Evolutionary conservation across 2,329 filamentous ascomycete species (phyloP).

Genomic region (Ophiocordyceps camponoti-floridani): DNA sequence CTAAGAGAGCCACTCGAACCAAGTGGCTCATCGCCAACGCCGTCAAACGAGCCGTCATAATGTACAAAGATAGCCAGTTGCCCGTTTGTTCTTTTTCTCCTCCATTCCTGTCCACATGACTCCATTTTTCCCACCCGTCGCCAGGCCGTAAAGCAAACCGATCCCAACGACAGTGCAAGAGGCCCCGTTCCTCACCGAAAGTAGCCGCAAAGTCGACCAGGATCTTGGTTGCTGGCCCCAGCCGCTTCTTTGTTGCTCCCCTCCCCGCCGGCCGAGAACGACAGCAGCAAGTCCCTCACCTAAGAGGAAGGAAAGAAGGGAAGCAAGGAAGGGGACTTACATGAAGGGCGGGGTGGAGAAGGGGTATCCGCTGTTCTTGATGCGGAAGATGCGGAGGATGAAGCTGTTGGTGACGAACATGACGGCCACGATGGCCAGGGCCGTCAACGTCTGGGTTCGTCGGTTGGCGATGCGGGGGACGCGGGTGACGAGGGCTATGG

Average conservation of each 20-base stretch:
- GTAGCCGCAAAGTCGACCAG: no score
- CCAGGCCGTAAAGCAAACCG: no score
- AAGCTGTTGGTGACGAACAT: constrained; percentile 83
- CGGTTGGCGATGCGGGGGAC: constrained; percentile 73
- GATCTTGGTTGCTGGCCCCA: background rate
- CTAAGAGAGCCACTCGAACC: background rate
- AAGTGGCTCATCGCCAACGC: background rate
- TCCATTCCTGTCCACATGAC: background rate
- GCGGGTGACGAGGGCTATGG: constrained; percentile 81
- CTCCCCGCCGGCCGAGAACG: background rate
- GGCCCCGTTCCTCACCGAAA: background rate
- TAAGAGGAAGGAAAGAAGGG: background rate
- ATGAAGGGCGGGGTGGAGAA: constrained; percentile 87
- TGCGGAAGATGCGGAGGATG: constrained; percentile 78
- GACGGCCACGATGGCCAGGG: constrained; percentile 61
- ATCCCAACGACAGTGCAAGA: no score
- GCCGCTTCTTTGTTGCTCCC: background rate
- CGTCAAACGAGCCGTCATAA: background rate
- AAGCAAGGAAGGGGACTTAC: constrained; percentile 12
- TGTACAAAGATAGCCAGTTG: background rate
- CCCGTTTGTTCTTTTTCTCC: background rate
- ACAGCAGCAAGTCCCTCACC: background rate
- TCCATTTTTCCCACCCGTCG: no score
- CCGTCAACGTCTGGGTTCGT: constrained; percentile 61
- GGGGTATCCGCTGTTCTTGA: constrained; percentile 90